Conservation (phyloP, 495 filamentous ascomycete species). For the Acidiella bohemica region DNA sequence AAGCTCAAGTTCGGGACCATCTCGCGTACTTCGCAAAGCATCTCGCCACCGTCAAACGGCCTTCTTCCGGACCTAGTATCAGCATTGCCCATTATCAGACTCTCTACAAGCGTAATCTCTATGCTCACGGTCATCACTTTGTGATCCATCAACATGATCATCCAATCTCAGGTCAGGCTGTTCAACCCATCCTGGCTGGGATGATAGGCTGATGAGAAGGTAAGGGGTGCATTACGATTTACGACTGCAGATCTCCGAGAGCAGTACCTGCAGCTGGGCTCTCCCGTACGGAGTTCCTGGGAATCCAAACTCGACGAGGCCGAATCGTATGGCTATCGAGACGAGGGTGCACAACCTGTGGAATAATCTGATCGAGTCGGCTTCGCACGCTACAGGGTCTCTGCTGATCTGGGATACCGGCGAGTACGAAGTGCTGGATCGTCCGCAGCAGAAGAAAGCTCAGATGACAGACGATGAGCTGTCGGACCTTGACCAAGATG, state of each 20-base stretch:
- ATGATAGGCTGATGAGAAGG: constrained; percentile 3
- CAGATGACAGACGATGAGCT: constrained; percentile 35
- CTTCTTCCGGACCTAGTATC: constrained; percentile 28
- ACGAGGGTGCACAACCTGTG: constrained; percentile 53
- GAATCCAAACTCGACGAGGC: constrained; percentile 42
- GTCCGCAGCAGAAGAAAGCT: constrained; percentile 20
- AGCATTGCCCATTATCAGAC: constrained; percentile 34
- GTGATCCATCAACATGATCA: constrained; percentile 60
- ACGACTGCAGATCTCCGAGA: constrained; percentile 49
- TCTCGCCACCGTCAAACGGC: constrained; percentile 25
- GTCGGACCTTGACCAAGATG: constrained; percentile 21
- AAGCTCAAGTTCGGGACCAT: constrained; percentile 39
- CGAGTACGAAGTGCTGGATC: constrained; percentile 46
- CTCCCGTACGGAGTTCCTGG: constrained; percentile 56
- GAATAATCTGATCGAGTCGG: constrained; percentile 57
- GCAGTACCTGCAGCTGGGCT: constrained; percentile 50
- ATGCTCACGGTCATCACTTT: constrained; percentile 43
- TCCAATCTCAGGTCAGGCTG: constrained; percentile 40
- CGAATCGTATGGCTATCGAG: constrained; percentile 52
- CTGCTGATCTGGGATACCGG: constrained; percentile 61
- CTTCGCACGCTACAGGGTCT: constrained; percentile 43
- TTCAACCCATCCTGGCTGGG: background rate
- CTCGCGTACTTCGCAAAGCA: constrained; percentile 37
- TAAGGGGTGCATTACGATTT: constrained; percentile 38
- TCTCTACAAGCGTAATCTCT: constrained; percentile 41